Evolutionary conservation across 345 rosid genomes (phyloP).

Genomic region (Diplotaxis tenuifolia): DNA sequence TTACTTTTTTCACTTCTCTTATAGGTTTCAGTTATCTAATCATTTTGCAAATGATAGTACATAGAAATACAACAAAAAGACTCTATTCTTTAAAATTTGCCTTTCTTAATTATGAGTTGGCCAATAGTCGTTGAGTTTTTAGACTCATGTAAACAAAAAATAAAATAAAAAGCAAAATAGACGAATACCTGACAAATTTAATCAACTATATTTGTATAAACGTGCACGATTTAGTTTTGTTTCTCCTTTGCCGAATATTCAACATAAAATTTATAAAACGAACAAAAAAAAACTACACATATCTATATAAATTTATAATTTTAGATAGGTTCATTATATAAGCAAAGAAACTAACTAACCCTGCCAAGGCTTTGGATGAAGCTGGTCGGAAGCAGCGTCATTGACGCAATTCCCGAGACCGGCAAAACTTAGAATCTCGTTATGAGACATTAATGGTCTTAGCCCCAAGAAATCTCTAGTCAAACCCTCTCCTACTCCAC

Average conservation of each 20-base stretch:
- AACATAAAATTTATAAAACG: constrained; percentile 9
- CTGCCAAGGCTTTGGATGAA: constrained; percentile 62
- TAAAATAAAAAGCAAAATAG: background rate
- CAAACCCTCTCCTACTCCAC: constrained; percentile 49
- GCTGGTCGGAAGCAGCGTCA: constrained; percentile 44
- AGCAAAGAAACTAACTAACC: constrained; percentile 41
- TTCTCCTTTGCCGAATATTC: constrained; percentile 14
- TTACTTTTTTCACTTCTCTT: background rate
- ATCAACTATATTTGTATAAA: constrained; percentile 14
- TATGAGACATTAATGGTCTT: constrained; percentile 61
- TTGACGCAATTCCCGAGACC: constrained; percentile 62
- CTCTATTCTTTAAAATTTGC: background rate
- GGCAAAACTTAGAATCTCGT: constrained; percentile 65
- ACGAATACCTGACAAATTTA: background rate
- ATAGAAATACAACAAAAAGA: background rate
- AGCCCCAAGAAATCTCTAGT: constrained; percentile 91
- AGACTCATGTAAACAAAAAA: background rate
- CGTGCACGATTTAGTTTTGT: constrained; percentile 11
- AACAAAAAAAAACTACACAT: constrained; percentile 5
- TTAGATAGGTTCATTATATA: constrained; percentile 4
- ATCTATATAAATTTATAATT: background rate
- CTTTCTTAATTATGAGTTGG: background rate
- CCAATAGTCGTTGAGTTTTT: constrained; percentile 1
- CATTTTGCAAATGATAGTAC: constrained; percentile 11
- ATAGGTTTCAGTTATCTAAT: constrained; percentile 22